Percentiles rank a stretch among this genome's conserved stretches.
Evolutionary conservation across 148 eudicot species (phyloP).

Genomic region (Vaccinium macrocarpon): DNA sequence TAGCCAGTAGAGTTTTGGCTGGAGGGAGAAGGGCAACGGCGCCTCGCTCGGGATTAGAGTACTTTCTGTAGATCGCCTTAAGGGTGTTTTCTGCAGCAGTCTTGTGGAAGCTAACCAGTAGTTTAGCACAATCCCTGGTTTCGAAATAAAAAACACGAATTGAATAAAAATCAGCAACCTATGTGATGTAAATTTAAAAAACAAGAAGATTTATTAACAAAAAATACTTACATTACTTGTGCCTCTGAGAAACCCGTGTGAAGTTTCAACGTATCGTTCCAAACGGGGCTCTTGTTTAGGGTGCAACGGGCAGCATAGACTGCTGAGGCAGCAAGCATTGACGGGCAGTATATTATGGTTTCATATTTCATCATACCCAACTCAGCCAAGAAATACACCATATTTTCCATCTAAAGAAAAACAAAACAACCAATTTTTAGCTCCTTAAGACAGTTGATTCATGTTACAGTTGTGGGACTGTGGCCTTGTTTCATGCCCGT

Average conservation of each 20-base stretch:
- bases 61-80: constrained; percentile 59
- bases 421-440: not conserved
- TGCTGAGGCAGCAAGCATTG: constrained; percentile 88
- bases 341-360: constrained; percentile 42
- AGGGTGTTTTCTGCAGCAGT: constrained; percentile 48
- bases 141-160: not conserved
- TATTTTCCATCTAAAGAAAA: constrained; percentile 45
- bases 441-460: not conserved
- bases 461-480: not conserved
- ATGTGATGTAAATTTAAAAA: not conserved
- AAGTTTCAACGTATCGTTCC: constrained; percentile 68
- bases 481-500: not conserved
- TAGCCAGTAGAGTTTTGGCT: constrained; percentile 41
- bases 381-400: constrained; percentile 76
- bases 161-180: not conserved
- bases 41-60: constrained; percentile 45
- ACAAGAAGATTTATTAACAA: not conserved
- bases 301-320: constrained; percentile 82
- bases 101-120: constrained; percentile 55
- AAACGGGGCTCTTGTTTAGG: constrained; percentile 52
- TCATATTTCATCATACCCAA: constrained; percentile 68
- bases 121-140: constrained; percentile 68
- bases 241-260: constrained; percentile 74
- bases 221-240: constrained; percentile 46
- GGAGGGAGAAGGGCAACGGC: constrained; percentile 61